Conservation (phyloP, 345 rosid species). For the Camelina hispida region DNA sequence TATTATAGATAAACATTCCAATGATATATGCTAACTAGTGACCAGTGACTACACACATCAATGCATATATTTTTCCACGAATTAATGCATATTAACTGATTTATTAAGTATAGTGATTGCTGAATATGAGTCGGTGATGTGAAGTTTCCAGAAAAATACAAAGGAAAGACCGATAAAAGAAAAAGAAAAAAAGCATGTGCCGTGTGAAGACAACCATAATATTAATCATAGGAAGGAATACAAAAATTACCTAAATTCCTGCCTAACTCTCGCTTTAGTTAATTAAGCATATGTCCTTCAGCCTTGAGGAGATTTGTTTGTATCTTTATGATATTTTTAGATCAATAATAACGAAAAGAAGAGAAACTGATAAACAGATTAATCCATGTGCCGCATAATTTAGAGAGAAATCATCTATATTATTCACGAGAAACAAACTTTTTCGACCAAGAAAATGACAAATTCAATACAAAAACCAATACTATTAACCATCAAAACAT, state of each 20-base stretch:
- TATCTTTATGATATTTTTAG: too few species aligned
- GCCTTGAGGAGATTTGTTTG: too few species aligned
- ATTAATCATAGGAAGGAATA: too few species aligned
- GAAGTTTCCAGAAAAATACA: too few species aligned
- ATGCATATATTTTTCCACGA: background rate
- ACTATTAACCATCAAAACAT: conserved; percentile 19
- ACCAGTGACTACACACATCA: background rate
- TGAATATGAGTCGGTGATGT: too few species aligned
- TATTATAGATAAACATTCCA: background rate
- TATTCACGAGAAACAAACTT: conserved; percentile 19
- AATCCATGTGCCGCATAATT: conserved; percentile 23
- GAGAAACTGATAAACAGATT: background rate
- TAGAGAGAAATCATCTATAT: background rate
- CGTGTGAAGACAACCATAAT: conserved; percentile 22
- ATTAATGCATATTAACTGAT: too few species aligned
- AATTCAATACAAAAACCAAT: conserved; percentile 9
- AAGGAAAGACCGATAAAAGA: too few species aligned
- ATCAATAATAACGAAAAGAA: conserved; percentile 1
- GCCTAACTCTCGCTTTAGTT: conserved; percentile 37
- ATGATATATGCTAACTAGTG: background rate
- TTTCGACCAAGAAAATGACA: background rate
- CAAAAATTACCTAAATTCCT: conserved; percentile 31
- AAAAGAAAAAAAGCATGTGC: conserved; percentile 16
- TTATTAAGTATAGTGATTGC: too few species aligned
- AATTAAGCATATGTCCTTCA: conserved; percentile 28